Evolutionary conservation across 208 protist species (phyloP), one percentile per base, ranked within the genome.

Genomic region (Trypanosoma scelopori): DNA sequence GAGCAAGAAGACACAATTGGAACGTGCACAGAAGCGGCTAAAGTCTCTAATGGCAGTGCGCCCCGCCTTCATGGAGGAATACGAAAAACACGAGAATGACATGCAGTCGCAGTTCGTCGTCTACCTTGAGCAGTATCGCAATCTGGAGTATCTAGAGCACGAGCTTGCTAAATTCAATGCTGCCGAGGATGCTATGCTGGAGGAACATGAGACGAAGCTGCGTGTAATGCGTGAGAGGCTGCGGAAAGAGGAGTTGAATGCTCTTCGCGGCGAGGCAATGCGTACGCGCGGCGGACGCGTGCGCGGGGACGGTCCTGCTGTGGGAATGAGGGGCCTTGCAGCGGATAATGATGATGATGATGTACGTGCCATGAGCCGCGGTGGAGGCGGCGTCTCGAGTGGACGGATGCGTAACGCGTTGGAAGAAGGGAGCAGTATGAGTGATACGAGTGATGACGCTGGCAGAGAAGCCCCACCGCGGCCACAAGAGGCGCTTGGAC

Each of bases 21-120:
- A 98, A 69, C 79, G 94, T 6, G 80, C 84, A 13, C 85, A 97
- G 74, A 98, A 98, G 72, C 83, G 95, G 46, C 79, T 97, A 60
- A 82, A 81, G 35, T 88, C 81, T 28, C 83, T 97, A 25, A 86
- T 96, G 81, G 85, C 81, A 12, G 92, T 97, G 0, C 89, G 93
- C n/a, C 95, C 95, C 2, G 87, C 89, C 18, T 97, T 97, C 69
- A 73, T 98, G 58, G 94, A 98, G 55, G 92, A 98, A 73, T 98
- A 97, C 72, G 95, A 98, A 55, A 92, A 89, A 66, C 82, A 97
- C 61, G 92, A 97, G 55, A 69, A 75, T 52, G 92, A 97, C 45
- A 69, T 98, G 60, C 92, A 97, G 66, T 74, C 82, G 39, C 89
- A 97, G 68, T 98, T 97, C 47, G 87, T 89, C 41, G 79, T 84